These are phyloP conservation scores for Paragyromitra xinjiangensis DNA, from an alignment of 495 filamentous ascomycete genomes.

Conservation along the genomic window DNA sequence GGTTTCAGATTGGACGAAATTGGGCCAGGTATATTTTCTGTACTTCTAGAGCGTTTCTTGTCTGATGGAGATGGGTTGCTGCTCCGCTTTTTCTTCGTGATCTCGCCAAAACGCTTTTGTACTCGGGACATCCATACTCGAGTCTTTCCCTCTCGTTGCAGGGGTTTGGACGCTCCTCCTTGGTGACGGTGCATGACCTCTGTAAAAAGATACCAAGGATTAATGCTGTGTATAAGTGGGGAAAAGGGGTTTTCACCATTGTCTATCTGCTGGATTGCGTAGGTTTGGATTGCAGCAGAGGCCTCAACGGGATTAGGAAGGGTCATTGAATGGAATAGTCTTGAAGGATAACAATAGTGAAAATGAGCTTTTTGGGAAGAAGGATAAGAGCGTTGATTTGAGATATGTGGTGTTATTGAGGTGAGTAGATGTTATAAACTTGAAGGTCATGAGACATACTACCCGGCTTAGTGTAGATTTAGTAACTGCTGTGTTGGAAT, in stretches of 20 bases:
- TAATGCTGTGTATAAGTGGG: not conserved
- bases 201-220: not conserved
- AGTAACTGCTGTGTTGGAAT: not conserved
- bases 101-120: conserved; percentile 9
- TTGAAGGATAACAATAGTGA: not conserved
- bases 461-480: not conserved
- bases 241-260: not conserved
- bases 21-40: not conserved
- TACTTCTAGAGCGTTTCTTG: not conserved
- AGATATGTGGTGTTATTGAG: not conserved
- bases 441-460: not conserved
- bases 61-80: not conserved
- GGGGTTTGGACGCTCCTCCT: not conserved
- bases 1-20: not conserved
- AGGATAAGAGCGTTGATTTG: not conserved
- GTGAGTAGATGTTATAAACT: not conserved
- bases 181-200: not conserved
- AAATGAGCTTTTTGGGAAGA: not conserved
- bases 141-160: not conserved
- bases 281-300: not conserved
- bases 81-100: not conserved
- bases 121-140: conserved; percentile 27
- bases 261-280: not conserved
- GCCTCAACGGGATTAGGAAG: not conserved
- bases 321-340: not conserved